These are phyloP conservation scores for Akanthomyces dipterigenus DNA, from an alignment of 2,329 filamentous ascomycete genomes.

Conservation along the genomic window DNA sequence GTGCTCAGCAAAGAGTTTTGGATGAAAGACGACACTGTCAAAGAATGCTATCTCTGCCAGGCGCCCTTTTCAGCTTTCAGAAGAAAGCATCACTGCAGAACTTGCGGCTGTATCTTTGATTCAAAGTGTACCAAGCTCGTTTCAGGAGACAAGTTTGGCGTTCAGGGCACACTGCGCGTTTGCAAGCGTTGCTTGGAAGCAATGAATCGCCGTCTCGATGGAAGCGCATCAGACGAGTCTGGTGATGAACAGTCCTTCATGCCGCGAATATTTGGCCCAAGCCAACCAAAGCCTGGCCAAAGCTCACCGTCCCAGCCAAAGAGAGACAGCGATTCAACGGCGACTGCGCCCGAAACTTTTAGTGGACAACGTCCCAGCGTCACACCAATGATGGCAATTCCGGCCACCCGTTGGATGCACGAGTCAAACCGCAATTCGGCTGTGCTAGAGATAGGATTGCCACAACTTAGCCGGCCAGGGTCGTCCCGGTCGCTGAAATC, in stretches of 20 bases:
- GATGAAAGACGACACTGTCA: conserved; percentile 99
- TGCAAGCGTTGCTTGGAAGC: conserved; percentile 90
- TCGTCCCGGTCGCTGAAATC: conserved; percentile 87
- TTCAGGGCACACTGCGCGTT: conserved; percentile 75
- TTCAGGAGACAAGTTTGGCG: conserved; percentile 78
- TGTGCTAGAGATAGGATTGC: conserved; percentile 81
- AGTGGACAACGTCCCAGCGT: conserved; percentile 48
- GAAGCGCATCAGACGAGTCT: conserved; percentile 80
- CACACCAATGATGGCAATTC: conserved; percentile 67
- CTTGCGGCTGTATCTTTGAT: conserved; percentile 97
- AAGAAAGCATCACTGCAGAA: conserved; percentile 92
- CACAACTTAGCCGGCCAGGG: conserved; percentile 79
- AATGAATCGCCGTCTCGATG: conserved; percentile 83
- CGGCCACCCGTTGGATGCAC: conserved; percentile 56
- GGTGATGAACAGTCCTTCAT: conserved; percentile 68
- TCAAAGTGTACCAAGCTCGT: conserved; percentile 93
- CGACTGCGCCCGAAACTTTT: conserved; percentile 27
- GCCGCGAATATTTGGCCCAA: conserved; percentile 54
- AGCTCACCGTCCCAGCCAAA: conserved; percentile 29
- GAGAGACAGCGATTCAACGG: conserved; percentile 31
- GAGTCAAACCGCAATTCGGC: conserved; percentile 83
- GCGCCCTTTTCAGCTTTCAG: conserved; percentile 88
- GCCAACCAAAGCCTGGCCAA: conserved; percentile 37
- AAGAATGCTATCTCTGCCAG: conserved; percentile 91
- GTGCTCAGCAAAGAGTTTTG: conserved; percentile 93